Base-by-base conservation (phyloP, 164 flowering plant species). In the Vitis rupestris region DNA sequence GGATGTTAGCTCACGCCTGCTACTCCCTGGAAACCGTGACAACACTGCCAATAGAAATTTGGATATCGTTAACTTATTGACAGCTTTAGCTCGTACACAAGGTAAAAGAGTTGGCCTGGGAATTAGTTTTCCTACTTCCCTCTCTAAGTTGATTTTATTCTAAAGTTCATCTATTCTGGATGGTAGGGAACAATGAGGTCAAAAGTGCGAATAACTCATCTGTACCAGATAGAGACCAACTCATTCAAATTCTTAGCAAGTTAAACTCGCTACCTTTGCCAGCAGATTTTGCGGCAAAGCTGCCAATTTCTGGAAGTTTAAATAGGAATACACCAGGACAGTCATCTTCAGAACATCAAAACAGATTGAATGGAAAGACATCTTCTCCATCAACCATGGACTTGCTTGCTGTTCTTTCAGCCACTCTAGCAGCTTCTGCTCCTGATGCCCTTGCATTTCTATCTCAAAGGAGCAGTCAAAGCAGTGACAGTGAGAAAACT, bases 201-300 rank as follows among this genome's bases (percentile, higher is more conserved):
- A 79, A 65, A 68, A 74, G 64, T 55, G 27, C 66, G 19, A 77
- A 69, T 71, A 49, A 57, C 69, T 56, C 82, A 27, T 60, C 83
- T 0, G 37, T 80, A 10, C 86, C 88, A 61, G 87, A 83, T 12
- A 88, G 69, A 67, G 89, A 90, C 11, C 86, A 82, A 70, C 86
- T 93, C 49, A 51, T 91, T 64, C 90, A 88, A 76, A 84, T 93
- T 76, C 92, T 93, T 74, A 76, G 78, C 64, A 91, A 85, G 82
- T 83, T 93, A 66, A 90, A 84, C 67, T 75, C 92, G 3, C 73
- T 82, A 59, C 87, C 94, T 50, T 60, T 83, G 57, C 80, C 90
- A n/a, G 70, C 69, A 48, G 85, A 82, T 56, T 67, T 81, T 48
- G 75, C 85, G 15, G 74, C 83, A 15, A 82, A 86, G 63, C 67